Percentiles rank a stretch among this genome's conserved stretches.
These are phyloP conservation scores for Epichloe festucae DNA, from an alignment of 2,329 filamentous ascomycete species.

Conservation along the genomic window DNA sequence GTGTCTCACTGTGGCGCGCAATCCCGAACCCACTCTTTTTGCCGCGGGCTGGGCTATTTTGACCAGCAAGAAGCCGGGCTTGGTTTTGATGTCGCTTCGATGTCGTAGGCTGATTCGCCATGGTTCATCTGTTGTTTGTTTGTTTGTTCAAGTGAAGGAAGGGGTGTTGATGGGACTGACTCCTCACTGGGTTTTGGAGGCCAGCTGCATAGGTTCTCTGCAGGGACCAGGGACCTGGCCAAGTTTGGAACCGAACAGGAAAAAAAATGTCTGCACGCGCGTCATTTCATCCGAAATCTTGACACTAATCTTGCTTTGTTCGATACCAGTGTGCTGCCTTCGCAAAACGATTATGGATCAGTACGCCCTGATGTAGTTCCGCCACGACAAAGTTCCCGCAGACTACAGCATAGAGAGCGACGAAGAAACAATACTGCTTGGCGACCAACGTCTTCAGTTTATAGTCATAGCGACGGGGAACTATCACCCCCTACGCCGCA, in stretches of 20 bases:
- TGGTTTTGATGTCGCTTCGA: not conserved
- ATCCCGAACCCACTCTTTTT: not conserved
- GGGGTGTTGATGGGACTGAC: not conserved
- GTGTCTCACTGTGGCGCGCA: not conserved
- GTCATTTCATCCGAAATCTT: not conserved
- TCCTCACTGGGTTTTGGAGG: not conserved
- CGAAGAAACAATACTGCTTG: constrained; percentile 19
- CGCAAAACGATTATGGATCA: constrained; percentile 8
- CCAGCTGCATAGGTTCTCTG: not conserved
- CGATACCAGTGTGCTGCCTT: constrained; percentile 6
- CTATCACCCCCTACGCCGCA: constrained; percentile 25
- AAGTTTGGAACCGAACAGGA: not conserved
- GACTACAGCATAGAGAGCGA: constrained; percentile 11
- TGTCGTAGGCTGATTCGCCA: constrained; percentile 5
- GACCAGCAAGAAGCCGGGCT: not conserved
- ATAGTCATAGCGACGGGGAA: constrained; percentile 21
- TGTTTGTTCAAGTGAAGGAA: constrained; percentile 1
- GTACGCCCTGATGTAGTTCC: constrained; percentile 18
- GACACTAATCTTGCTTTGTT: not conserved
- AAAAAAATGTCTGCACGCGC: not conserved
- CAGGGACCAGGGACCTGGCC: not conserved
- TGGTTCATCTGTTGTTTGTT: not conserved
- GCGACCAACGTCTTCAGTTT: constrained; percentile 46
- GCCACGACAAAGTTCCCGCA: constrained; percentile 23
- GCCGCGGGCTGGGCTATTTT: not conserved